A percentile compares a stretch with the other conserved stretches of the same genome.
These are phyloP conservation scores for Vaccinium corymbosum DNA, from an alignment of 148 eudicot species.

Conservation along the genomic window DNA sequence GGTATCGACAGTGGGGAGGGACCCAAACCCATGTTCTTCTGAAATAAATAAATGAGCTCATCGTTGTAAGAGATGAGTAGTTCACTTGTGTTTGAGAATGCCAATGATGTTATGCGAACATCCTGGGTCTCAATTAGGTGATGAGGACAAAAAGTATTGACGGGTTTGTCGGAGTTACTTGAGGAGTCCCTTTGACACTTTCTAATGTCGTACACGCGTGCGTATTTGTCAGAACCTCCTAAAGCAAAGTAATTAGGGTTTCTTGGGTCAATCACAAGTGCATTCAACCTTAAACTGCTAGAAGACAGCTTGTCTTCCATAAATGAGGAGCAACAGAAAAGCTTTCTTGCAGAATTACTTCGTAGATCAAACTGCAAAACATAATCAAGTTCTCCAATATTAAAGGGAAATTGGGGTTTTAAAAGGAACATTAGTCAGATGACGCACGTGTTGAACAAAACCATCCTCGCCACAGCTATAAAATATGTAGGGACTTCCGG, in stretches of 20 bases:
- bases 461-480: slow-evolving; percentile 88
- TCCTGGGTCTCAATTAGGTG: slow-evolving; percentile 45
- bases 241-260: slow-evolving; percentile 67
- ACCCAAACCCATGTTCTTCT: slow-evolving; percentile 67
- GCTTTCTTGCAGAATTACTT: slow-evolving; percentile 55
- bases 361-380: slow-evolving; percentile 74
- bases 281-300: slow-evolving; percentile 41
- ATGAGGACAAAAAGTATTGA: slow-evolving; percentile 59
- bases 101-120: slow-evolving; percentile 60
- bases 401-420: neutral
- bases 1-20: slow-evolving; percentile 37
- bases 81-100: slow-evolving; percentile 66
- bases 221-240: slow-evolving; percentile 74
- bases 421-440: slow-evolving; percentile 12
- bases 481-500: slow-evolving; percentile 65
- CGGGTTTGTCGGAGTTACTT: slow-evolving; percentile 45
- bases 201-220: slow-evolving; percentile 74
- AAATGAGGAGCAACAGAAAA: slow-evolving; percentile 63
- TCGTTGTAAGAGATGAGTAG: slow-evolving; percentile 73
- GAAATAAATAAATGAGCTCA: slow-evolving; percentile 72
- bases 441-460: slow-evolving; percentile 69
- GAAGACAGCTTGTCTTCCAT: slow-evolving; percentile 34
- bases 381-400: slow-evolving; percentile 9
- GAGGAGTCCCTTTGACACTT: slow-evolving; percentile 47
- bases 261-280: slow-evolving; percentile 68